Conservation (phyloP, 116 monocot species). For the Dioscorea cayenensis region DNA sequence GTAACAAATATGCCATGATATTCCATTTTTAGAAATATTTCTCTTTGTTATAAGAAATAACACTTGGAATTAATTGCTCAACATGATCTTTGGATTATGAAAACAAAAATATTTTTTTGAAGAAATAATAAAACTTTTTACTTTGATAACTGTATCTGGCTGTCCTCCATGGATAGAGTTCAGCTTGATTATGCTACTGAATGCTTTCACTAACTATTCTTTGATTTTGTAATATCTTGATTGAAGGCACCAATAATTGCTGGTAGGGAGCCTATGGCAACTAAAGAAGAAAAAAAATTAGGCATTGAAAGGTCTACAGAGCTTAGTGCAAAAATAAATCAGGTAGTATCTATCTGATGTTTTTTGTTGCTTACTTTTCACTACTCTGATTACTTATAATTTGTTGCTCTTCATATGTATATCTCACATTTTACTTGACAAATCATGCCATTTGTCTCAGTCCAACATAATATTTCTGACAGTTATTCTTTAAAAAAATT, state of each 20-base stretch:
- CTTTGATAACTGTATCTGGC: neutral
- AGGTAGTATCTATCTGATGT: constrained; percentile 37
- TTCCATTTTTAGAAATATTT: no score
- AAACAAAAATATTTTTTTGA: neutral
- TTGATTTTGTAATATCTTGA: constrained; percentile 10
- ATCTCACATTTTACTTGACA: neutral
- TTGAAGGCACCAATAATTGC: constrained; percentile 67
- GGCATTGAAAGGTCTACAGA: constrained; percentile 84
- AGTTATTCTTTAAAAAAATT: no score
- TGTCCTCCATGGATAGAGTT: neutral
- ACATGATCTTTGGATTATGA: no score
- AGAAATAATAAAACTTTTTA: neutral
- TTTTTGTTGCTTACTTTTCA: constrained; percentile 4
- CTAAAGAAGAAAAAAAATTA: constrained; percentile 63
- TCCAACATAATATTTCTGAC: no score
- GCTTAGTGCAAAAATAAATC: constrained; percentile 92
- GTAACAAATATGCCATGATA: no score
- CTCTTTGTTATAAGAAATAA: no score
- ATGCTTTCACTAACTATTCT: neutral
- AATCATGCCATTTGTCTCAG: no score
- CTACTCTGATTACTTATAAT: neutral
- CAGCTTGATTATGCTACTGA: neutral
- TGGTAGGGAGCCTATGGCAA: constrained; percentile 86
- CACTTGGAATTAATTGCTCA: no score
- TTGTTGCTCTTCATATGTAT: neutral